Evolutionary conservation across 2,329 filamentous ascomycete genomes (phyloP).

Genomic region (Penicillium carneum): DNA sequence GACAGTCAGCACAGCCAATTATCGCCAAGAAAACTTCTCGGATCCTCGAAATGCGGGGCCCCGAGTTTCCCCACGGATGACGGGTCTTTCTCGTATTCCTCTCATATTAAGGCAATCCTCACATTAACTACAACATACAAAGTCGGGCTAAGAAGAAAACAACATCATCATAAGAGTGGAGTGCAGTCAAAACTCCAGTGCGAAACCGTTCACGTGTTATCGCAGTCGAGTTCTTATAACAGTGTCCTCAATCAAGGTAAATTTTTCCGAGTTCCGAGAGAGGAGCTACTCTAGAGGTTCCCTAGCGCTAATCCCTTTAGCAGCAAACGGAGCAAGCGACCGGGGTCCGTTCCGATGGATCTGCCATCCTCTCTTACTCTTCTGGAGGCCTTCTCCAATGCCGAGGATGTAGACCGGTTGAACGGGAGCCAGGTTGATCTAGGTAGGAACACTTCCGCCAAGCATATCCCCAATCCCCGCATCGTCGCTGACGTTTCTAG

Average conservation of each 20-base stretch:
- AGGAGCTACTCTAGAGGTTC: background rate
- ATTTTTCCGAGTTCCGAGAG: background rate
- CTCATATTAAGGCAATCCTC: constrained; percentile 10
- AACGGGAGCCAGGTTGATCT: background rate
- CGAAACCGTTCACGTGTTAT: constrained; percentile 5
- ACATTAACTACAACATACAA: background rate
- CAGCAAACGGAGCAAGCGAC: constrained; percentile 1
- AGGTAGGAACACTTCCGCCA: constrained; percentile 8
- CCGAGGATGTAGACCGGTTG: constrained; percentile 19
- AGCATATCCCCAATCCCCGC: background rate
- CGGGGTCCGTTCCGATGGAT: constrained; percentile 14
- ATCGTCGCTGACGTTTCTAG: constrained; percentile 1
- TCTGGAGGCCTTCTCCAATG: constrained; percentile 17
- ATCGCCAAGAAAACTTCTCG: background rate
- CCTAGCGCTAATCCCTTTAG: constrained; percentile 4
- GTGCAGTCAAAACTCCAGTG: background rate
- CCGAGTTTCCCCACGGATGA: background rate
- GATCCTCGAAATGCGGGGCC: constrained; percentile 11
- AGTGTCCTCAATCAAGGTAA: constrained; percentile 1
- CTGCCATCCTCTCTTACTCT: constrained; percentile 8
- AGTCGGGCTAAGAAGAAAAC: background rate
- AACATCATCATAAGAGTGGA: background rate
- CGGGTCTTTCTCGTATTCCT: constrained; percentile 3
- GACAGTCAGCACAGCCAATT: background rate
- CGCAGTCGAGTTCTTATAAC: background rate